Base-by-base conservation (phyloP, 176 grass and related monocot species). In the Ampelocalamus luodianensis region DNA sequence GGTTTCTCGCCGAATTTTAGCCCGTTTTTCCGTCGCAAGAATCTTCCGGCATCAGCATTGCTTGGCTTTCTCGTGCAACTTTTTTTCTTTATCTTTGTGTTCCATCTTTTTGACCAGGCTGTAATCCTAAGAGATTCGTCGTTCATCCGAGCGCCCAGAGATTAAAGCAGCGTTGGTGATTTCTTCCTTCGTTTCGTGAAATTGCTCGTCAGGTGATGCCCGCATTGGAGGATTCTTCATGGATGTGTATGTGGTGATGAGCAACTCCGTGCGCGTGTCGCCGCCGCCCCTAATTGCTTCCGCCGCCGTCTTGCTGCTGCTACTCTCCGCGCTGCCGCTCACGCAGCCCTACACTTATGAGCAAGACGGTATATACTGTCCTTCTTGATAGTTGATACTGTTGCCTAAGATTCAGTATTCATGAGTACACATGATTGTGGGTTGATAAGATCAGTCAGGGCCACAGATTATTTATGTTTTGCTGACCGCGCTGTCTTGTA, bases 261-360 rank as follows among this genome's bases (percentile, higher is more conserved):
- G 74, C 12, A 59, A 38, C 14, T 54, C 37, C 20, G 22, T 24
- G 64, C 64, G 36, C 2, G 18, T 10, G 3, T 63, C 26, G 26
- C 8, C 48, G 29, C 36, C 40, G 51, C 43, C 60, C 42, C 42
- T 84, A 42, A 5, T 68, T 80, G 51, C 80, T 87, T 73, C 62
- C 36, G 60, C 73, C 36, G 55, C 74, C 72, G 36, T 88, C 75
- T 68, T 86, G 72, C 72, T 92, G 66, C 51, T 92, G 39, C 53
- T 81, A 18, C 83, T 86, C 74, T 67, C 78, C 11, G 45, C 74
- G 73, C 46, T 92, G 74, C 90, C 90, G 10, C 73, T 68, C 17
- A 86, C 83, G 7, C 82, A 69, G 27, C 22, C 83, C 48, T 89
- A 92, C 79, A 92, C 86, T 51, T 86, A 92, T 12, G 90, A 92